Conservation (phyloP, 2,329 filamentous ascomycete genomes). For the Paecilomyces sp. region DNA sequence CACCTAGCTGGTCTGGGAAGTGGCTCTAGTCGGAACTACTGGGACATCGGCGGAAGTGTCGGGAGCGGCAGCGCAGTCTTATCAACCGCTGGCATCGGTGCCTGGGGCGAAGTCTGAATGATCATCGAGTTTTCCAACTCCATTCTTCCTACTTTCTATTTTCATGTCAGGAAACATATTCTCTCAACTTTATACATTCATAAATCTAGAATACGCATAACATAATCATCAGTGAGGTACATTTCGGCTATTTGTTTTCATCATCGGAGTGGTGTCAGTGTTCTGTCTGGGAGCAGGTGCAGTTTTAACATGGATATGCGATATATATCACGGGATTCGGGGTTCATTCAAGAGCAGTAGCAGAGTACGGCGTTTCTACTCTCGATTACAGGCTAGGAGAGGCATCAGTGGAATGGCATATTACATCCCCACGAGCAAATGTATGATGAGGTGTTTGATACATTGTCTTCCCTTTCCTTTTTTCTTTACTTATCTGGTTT, state of each 20-base stretch:
- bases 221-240: background rate
- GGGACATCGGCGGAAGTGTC: slow-evolving; percentile 79
- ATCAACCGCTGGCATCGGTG: slow-evolving; percentile 63
- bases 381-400: background rate
- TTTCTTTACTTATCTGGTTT: background rate
- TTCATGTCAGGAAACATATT: background rate
- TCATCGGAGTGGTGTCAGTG: background rate
- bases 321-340: background rate
- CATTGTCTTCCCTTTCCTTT: too few species aligned
- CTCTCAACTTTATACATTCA: background rate
- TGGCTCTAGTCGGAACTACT: slow-evolving; percentile 75
- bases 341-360: background rate
- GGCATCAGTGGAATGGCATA: background rate
- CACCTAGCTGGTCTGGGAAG: slow-evolving; percentile 46
- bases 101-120: slow-evolving; percentile 66
- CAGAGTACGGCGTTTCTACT: background rate
- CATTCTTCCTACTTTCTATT: background rate
- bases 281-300: background rate
- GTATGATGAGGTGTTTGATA: background rate
- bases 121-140: background rate
- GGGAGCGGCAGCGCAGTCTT: slow-evolving; percentile 68
- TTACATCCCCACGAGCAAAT: background rate
- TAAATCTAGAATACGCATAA: background rate
- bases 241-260: background rate
- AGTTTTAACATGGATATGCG: background rate